phyloP scores from a whole-genome alignment of 2,329 filamentous ascomycete genomes.

The Hypoxylon sp. region DNA sequence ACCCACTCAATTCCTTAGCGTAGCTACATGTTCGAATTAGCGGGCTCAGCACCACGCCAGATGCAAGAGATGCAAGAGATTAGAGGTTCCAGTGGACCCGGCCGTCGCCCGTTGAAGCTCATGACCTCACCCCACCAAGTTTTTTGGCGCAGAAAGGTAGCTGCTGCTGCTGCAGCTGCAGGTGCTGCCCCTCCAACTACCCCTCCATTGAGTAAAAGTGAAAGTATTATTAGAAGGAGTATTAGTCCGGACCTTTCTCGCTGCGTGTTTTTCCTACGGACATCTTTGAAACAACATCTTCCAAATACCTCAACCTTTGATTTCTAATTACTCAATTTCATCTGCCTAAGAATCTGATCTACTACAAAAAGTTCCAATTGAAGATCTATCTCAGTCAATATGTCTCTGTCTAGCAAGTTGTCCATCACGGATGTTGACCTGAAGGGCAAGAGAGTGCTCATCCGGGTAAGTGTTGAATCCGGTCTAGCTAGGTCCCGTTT shows the following conservation, averaged over 20 bases:
- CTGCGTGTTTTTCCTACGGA: constrained; percentile 40
- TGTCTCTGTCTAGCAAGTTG: constrained; percentile 99
- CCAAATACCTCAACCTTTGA: constrained; percentile 39
- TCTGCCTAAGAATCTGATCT: constrained; percentile 29
- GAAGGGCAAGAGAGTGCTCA: constrained; percentile 97
- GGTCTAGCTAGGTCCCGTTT: constrained; percentile 1
- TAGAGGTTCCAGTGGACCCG: no score
- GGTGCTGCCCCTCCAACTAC: constrained; percentile 27
- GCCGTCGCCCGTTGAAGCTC: constrained; percentile 29
- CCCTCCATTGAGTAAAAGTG: constrained; percentile 7
- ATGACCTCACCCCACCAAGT: constrained; percentile 36
- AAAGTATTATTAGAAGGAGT: constrained; percentile 1
- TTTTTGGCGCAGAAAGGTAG: constrained; percentile 2
- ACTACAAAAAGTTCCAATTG: constrained; percentile 29
- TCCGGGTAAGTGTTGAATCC: constrained; percentile 73
- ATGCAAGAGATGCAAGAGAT: no score
- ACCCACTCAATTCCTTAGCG: constrained; percentile 18
- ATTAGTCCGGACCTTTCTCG: constrained; percentile 23
- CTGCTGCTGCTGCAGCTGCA: no score
- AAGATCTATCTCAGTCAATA: constrained; percentile 55
- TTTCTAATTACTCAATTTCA: constrained; percentile 21
- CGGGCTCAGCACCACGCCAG: constrained; percentile 24
- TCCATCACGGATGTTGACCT: constrained; percentile 95
- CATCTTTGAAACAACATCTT: constrained; percentile 31
- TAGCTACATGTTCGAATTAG: constrained; percentile 23